Conservation (phyloP, 2,329 filamentous ascomycete genomes). For the Xylaria sp. region DNA sequence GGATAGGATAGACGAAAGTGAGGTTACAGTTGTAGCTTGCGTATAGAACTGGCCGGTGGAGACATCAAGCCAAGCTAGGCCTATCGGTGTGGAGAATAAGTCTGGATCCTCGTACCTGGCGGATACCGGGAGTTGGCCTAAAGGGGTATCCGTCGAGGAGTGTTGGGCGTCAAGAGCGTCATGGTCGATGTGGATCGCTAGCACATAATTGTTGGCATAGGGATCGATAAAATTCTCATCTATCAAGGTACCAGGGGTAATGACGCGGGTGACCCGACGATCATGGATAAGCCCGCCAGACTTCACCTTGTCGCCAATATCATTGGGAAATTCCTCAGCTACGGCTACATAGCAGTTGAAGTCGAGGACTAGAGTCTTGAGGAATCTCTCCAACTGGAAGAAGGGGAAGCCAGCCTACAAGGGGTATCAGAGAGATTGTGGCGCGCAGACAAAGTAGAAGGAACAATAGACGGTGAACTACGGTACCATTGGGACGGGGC, state of each 20-base stretch:
- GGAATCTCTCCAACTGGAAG: constrained; percentile 88
- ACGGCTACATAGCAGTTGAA: constrained; percentile 90
- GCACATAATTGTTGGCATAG: constrained; percentile 89
- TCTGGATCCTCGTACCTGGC: not conserved
- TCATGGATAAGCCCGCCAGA: constrained; percentile 83
- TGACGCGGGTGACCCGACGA: constrained; percentile 81
- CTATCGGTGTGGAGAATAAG: constrained; percentile 47
- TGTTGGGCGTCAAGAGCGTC: constrained; percentile 36
- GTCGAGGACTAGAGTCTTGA: constrained; percentile 93
- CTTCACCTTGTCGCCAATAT: constrained; percentile 70
- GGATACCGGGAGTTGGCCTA: not conserved
- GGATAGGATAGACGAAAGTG: constrained; percentile 79
- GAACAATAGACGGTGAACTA: constrained; percentile 15
- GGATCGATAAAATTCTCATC: constrained; percentile 98
- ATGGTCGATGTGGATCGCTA: constrained; percentile 70
- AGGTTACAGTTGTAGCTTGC: constrained; percentile 72
- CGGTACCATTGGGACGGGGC: constrained; percentile 81
- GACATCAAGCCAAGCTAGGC: constrained; percentile 91
- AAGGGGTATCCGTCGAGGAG: constrained; percentile 18
- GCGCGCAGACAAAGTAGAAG: constrained; percentile 25
- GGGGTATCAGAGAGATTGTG: constrained; percentile 31
- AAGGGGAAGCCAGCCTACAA: constrained; percentile 86
- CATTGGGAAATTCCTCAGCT: constrained; percentile 87
- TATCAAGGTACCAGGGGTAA: constrained; percentile 94
- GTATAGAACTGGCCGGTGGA: constrained; percentile 95